phyloP scores from a whole-genome alignment of 495 filamentous ascomycete genomes.

The Neurospora discreta region DNA sequence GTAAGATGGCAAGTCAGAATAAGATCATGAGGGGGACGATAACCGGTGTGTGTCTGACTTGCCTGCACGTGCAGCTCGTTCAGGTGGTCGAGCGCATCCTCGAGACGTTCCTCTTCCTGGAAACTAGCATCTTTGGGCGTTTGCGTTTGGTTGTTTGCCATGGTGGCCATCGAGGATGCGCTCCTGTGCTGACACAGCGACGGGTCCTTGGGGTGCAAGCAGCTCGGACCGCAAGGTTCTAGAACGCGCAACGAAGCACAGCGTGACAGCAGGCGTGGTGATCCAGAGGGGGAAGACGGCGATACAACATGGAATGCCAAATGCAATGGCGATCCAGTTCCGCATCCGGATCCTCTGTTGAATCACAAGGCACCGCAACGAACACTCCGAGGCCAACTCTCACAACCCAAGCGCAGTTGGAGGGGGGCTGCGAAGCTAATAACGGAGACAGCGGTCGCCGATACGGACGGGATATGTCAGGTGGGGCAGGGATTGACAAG shows the following conservation, averaged over 20 bases:
- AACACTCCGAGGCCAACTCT: not conserved
- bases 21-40: not conserved
- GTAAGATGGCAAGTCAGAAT: slow-evolving; percentile 8
- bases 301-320: not conserved
- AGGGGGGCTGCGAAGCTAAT: not conserved
- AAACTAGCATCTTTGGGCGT: slow-evolving; percentile 7
- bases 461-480: not conserved
- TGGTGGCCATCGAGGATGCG: slow-evolving; percentile 3
- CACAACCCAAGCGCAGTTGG: not conserved
- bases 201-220: not conserved
- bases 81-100: slow-evolving; percentile 24
- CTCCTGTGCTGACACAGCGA: not conserved
- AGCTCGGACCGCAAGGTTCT: not conserved
- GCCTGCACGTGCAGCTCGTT: slow-evolving; percentile 34
- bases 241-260: not conserved
- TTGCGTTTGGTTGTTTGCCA: slow-evolving; percentile 15
- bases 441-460: not conserved
- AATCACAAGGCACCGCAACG: not conserved
- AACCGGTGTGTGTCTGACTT: slow-evolving; percentile 7
- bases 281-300: not conserved
- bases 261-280: not conserved
- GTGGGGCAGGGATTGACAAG: not conserved
- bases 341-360: not conserved
- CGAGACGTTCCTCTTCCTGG: slow-evolving; percentile 25
- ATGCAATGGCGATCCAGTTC: not conserved